Conservation (phyloP, 768 basidiomycete genomes). For the Gloeostereum incarnatum region DNA sequence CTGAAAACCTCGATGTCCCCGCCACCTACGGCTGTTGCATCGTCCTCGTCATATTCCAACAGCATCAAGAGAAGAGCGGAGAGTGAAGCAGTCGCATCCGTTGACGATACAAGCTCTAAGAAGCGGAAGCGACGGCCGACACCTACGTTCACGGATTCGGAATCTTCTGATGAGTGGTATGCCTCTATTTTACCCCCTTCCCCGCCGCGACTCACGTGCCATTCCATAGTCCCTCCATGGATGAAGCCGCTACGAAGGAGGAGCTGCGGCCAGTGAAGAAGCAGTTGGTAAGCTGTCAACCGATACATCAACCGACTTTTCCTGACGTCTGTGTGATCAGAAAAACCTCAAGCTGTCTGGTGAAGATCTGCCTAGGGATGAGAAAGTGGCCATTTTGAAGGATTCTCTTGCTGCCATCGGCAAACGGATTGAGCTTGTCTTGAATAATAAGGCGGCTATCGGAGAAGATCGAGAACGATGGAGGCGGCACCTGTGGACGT, state of each 20-base stretch:
- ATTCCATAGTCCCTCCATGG: conserved; percentile 79
- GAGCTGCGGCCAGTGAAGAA: conserved; percentile 95
- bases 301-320: conserved; percentile 1
- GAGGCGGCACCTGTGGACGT: conserved; percentile 97
- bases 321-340: conserved; percentile 25
- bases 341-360: conserved; percentile 94
- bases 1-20: conserved; percentile 69
- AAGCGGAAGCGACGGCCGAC: conserved; percentile 92
- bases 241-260: conserved; percentile 87
- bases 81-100: conserved; percentile 77
- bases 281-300: conserved; percentile 62
- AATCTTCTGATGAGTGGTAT: conserved; percentile 86
- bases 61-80: conserved; percentile 71
- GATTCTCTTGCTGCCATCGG: conserved; percentile 94
- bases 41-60: conserved; percentile 53
- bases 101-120: conserved; percentile 58
- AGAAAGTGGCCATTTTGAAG: conserved; percentile 93
- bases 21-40: conserved; percentile 61
- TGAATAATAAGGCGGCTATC: conserved; percentile 62
- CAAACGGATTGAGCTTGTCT: conserved; percentile 78
- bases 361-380: conserved; percentile 88
- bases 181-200: conserved; percentile 17
- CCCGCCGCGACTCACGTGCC: not conserved
- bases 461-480: conserved; percentile 83
- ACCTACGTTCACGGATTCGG: conserved; percentile 93